phyloP scores from a whole-genome alignment of 1,284 basidiomycete genomes.

The Phylloboletellus chloephorus region DNA sequence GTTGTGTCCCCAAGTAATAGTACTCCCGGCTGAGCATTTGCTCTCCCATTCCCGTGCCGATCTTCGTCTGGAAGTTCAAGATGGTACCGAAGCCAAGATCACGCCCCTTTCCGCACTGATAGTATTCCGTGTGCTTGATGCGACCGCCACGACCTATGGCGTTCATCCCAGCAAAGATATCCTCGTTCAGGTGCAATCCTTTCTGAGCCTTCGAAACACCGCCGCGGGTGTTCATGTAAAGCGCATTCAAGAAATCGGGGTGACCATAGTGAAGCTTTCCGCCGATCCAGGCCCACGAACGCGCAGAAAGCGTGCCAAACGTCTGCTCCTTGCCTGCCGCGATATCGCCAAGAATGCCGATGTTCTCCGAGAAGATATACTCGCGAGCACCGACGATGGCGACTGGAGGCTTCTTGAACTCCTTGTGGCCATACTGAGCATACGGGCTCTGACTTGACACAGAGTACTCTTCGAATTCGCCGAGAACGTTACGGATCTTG shows the following conservation, averaged over 20 bases:
- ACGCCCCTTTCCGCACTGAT: slow-evolving; percentile 97
- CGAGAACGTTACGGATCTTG: slow-evolving; percentile 98
- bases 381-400: slow-evolving; percentile 98
- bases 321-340: slow-evolving; percentile 99
- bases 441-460: slow-evolving; percentile 89
- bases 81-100: slow-evolving; percentile 99
- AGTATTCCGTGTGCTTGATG: slow-evolving; percentile 99
- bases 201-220: slow-evolving; percentile 99
- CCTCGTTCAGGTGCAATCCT: slow-evolving; percentile 96
- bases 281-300: slow-evolving; percentile 94
- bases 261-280: slow-evolving; percentile 99
- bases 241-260: slow-evolving; percentile 96
- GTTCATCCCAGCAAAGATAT: slow-evolving; percentile 99
- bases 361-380: slow-evolving; percentile 99
- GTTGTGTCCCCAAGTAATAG: slow-evolving; percentile 98
- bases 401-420: slow-evolving; percentile 85
- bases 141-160: slow-evolving; percentile 94
- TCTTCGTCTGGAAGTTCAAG: slow-evolving; percentile 99
- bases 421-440: slow-evolving; percentile 79
- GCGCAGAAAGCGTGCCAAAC: slow-evolving; percentile 94
- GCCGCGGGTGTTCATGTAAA: slow-evolving; percentile 98
- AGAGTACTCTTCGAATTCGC: slow-evolving; percentile 94
- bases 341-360: slow-evolving; percentile 97
- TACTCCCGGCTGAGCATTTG: slow-evolving; percentile 99
- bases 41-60: slow-evolving; percentile 99